Evolutionary conservation across 805 yeast genomes (phyloP).

Genomic region (Candida pseudofarinosa): DNA sequence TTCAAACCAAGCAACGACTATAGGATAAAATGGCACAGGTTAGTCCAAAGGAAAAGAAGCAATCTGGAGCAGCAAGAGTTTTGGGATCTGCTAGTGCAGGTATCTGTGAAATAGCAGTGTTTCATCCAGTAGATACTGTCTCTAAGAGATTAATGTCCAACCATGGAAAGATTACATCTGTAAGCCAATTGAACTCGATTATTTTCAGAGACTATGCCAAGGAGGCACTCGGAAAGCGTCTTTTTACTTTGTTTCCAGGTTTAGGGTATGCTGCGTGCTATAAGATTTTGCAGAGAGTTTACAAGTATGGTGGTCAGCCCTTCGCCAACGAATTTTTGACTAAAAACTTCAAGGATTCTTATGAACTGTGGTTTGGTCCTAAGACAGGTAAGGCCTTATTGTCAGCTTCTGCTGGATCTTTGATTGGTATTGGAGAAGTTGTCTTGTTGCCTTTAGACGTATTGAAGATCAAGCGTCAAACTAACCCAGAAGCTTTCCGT

Average conservation of each 20-base stretch:
- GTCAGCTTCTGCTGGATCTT: constrained; percentile 95
- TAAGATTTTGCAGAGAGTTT: constrained; percentile 93
- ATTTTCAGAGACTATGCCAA: constrained; percentile 80
- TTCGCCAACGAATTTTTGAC: constrained; percentile 91
- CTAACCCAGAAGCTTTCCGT: constrained; percentile 98
- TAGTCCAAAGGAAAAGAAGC: constrained; percentile 60
- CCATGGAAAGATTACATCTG: constrained; percentile 60
- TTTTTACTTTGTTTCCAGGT: constrained; percentile 91
- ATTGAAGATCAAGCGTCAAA: constrained; percentile 96
- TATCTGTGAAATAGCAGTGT: constrained; percentile 90
- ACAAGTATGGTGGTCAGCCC: constrained; percentile 99
- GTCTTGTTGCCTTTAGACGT: constrained; percentile 94
- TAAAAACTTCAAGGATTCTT: constrained; percentile 63
- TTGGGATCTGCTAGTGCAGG: constrained; percentile 99
- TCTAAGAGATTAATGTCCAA: constrained; percentile 93
- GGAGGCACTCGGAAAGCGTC: constrained; percentile 64
- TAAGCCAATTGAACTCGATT: constrained; percentile 72
- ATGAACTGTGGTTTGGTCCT: constrained; percentile 77
- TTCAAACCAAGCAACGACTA: neutral
- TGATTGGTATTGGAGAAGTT: constrained; percentile 97
- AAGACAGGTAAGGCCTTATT: constrained; percentile 96
- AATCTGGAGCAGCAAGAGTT: constrained; percentile 85
- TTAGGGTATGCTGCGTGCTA: constrained; percentile 97
- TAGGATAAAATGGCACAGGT: neutral
- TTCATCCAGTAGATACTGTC: constrained; percentile 98